Percentiles rank a stretch among this genome's conserved stretches.
Conservation (phyloP, 2,329 filamentous ascomycete genomes). For the Blastomyces gilchristii region DNA sequence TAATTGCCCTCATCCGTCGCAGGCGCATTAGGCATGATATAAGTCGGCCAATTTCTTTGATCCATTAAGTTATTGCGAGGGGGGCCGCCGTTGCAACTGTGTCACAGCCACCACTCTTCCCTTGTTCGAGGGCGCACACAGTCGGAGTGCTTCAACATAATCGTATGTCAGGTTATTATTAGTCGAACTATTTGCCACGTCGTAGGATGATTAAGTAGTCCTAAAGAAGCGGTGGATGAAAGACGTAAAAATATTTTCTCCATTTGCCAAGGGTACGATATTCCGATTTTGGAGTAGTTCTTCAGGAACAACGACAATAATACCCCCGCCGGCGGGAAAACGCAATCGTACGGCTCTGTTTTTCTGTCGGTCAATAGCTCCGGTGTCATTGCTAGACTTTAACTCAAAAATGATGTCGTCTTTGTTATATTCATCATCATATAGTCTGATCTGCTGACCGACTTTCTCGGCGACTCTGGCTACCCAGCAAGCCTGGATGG, state of each 20-base stretch:
- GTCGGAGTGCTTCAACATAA: neutral
- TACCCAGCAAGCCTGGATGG: neutral
- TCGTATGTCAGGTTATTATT: neutral
- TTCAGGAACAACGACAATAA: neutral
- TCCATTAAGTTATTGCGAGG: neutral
- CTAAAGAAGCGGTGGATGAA: neutral
- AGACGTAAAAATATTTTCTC: neutral
- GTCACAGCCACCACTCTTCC: neutral
- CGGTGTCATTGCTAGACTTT: neutral
- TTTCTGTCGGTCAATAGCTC: neutral
- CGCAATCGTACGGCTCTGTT: neutral
- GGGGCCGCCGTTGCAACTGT: neutral
- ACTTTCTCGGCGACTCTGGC: neutral
- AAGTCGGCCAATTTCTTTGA: neutral
- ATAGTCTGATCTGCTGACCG: neutral
- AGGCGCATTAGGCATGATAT: neutral
- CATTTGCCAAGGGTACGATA: neutral
- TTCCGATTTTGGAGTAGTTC: neutral
- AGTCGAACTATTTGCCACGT: neutral
- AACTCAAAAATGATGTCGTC: neutral
- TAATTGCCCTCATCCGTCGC: neutral
- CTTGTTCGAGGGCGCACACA: neutral
- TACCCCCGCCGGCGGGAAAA: neutral
- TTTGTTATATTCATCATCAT: neutral
- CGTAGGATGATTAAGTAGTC: neutral